These are phyloP conservation scores for Mortierella antarctica DNA, from an alignment of 192 early-diverging fungal genomes.

Conservation along the genomic window DNA sequence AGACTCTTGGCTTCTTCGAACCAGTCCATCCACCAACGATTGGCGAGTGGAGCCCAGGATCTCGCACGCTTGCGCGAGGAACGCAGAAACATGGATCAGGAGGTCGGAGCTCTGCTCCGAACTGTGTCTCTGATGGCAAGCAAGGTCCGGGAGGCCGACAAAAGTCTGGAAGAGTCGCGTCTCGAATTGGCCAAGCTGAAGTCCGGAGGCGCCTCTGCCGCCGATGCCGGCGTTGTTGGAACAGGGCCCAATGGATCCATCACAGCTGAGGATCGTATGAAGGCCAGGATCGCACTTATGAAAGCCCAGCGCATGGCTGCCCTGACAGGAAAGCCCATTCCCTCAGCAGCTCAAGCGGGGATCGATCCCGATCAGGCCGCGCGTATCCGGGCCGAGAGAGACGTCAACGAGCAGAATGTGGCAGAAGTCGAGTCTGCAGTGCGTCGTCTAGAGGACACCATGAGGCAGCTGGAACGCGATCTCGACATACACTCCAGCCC, in stretches of 20 bases:
- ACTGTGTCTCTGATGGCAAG: slow-evolving; percentile 47
- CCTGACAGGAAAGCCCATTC: slow-evolving; percentile 57
- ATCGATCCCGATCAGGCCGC: slow-evolving; percentile 59
- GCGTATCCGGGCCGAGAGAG: slow-evolving; percentile 53
- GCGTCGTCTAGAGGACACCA: slow-evolving; percentile 52
- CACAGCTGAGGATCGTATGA: slow-evolving; percentile 64
- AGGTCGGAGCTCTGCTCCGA: slow-evolving; percentile 52
- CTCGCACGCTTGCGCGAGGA: slow-evolving; percentile 59
- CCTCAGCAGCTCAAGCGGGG: slow-evolving; percentile 33
- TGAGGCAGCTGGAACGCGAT: slow-evolving; percentile 54
- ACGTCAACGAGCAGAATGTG: slow-evolving; percentile 53
- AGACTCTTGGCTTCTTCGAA: slow-evolving; percentile 27
- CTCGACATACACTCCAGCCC: slow-evolving; percentile 29
- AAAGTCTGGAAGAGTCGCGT: slow-evolving; percentile 56
- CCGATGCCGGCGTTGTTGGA: slow-evolving; percentile 49
- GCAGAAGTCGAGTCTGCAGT: slow-evolving; percentile 58
- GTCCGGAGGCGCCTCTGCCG: slow-evolving; percentile 10
- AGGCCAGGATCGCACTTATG: slow-evolving; percentile 64
- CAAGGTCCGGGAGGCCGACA: slow-evolving; percentile 59
- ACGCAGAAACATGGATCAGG: slow-evolving; percentile 58
- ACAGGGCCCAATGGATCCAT: slow-evolving; percentile 65
- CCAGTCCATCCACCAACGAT: slow-evolving; percentile 30
- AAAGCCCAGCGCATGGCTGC: slow-evolving; percentile 62
- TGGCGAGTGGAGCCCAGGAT: slow-evolving; percentile 52
- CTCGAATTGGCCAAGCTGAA: slow-evolving; percentile 53